phyloP scores from a whole-genome alignment of 106 monocot genomes.

The Apostasia shenzhenica region DNA sequence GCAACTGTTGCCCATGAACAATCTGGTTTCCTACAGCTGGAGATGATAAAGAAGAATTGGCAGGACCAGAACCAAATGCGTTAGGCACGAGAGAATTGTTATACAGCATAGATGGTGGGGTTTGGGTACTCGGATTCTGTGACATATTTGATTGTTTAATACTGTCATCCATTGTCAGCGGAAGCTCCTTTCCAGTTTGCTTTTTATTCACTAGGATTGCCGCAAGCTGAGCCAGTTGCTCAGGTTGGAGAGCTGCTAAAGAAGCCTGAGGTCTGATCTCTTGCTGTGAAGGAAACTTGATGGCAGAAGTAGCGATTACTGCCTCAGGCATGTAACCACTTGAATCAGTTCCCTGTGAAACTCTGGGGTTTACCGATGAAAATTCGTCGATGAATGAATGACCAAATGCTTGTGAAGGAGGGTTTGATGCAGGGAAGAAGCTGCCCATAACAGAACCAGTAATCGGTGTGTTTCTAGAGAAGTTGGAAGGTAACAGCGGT shows the following conservation, averaged over 20 bases:
- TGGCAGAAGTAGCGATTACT: background rate
- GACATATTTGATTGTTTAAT: constrained; percentile 6
- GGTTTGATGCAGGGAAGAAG: constrained; percentile 10
- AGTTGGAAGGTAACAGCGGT: constrained; percentile 18
- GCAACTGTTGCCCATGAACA: constrained; percentile 3
- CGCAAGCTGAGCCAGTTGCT: constrained; percentile 71
- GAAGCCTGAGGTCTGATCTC: constrained; percentile 33
- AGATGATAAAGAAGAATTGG: constrained; percentile 8
- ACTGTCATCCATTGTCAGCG: constrained; percentile 9
- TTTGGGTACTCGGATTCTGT: constrained; percentile 9
- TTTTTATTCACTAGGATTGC: constrained; percentile 61
- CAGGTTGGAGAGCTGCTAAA: constrained; percentile 43
- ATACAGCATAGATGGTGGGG: background rate
- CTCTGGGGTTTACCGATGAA: constrained; percentile 14
- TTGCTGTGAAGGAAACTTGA: constrained; percentile 17
- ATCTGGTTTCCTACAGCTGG: constrained; percentile 13
- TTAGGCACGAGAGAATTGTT: background rate
- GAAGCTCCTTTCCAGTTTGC: constrained; percentile 31
- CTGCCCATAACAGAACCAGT: constrained; percentile 19
- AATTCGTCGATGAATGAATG: constrained; percentile 16
- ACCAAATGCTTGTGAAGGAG: constrained; percentile 17
- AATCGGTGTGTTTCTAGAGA: constrained; percentile 16
- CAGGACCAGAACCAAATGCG: background rate
- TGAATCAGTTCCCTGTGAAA: constrained; percentile 15
- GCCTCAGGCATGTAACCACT: constrained; percentile 21